Evolutionary conservation across 1,139 yeast genomes (phyloP), one percentile per base, ranked within the genome.

Genomic region (Pichia kudriavzevii): DNA sequence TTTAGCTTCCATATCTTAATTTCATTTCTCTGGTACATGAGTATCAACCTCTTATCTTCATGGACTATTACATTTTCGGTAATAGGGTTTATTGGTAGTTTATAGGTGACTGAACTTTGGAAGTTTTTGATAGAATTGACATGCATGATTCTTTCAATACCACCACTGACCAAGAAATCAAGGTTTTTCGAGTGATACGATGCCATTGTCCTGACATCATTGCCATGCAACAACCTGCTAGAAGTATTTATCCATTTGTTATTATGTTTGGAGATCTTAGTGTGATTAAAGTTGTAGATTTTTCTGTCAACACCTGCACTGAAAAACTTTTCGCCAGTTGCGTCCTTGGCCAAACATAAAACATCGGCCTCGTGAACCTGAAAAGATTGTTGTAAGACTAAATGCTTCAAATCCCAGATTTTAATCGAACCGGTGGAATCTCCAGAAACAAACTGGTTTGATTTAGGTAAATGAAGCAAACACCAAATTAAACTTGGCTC

Each of bases 271-370:
- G 50, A 45, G n/a, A 43, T 39, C 30, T 48, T 48, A 11, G 63
- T 49, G 35, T 59, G 65, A 48, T 70, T 75, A 58, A 79, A 80
- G 47, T 74, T 79, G 52, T 76, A 84, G 35, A 91, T 85, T 53
- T 87, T 87, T 51, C 97, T 72, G 56, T 93, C 98, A 29, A 93
- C 91, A 51, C 98, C 97, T 7, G 94, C 94, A 28, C 94, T 74
- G 57, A 84, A 91, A 9, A 93, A 66, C 34, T 70, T 69, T 26
- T 75, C 74, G 45, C 82, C 84, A 2, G 63, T 52, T 5, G 65
- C 56, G 53, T 83, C 88, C n/a, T 71, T 62, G 1, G 80, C 66
- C 35, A 91, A 61, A 40, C 87, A 74, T 46, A 93, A 64, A 5
- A 88, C 85, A 69, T 93, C 99, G 1, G 96, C 96, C 36, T 83